Evolutionary conservation across 805 yeast species (phyloP).

Genomic region (Saccharomycopsis synnaedendra): DNA sequence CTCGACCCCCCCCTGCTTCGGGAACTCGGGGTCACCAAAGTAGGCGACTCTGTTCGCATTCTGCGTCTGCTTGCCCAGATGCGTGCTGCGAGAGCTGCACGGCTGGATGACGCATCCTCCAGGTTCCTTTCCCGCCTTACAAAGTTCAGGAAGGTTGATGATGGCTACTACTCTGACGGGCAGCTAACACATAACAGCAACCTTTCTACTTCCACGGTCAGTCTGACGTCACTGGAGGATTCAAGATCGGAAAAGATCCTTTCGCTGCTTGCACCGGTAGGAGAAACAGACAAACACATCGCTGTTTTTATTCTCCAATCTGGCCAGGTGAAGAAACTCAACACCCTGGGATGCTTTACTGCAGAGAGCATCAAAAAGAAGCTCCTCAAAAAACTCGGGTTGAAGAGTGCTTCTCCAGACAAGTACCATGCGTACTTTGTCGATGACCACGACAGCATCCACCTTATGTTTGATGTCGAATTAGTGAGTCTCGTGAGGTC

Average conservation of each 20-base stretch:
- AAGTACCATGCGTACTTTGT: constrained; percentile 53
- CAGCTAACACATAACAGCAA: background rate
- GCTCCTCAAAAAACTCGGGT: constrained; percentile 47
- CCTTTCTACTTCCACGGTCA: constrained; percentile 9
- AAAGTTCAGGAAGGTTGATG: constrained; percentile 3
- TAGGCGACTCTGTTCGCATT: constrained; percentile 75
- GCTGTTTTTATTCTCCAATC: constrained; percentile 66
- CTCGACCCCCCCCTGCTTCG: constrained; percentile 52
- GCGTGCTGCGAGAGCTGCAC: constrained; percentile 16
- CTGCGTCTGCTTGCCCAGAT: constrained; percentile 44
- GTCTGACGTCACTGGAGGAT: constrained; percentile 6
- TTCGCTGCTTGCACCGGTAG: constrained; percentile 11
- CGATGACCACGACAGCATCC: constrained; percentile 30
- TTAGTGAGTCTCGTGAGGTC: constrained; percentile 76
- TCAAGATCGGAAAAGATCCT: background rate
- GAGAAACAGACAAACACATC: constrained; percentile 21
- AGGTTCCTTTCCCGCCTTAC: background rate
- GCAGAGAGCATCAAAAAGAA: constrained; percentile 69
- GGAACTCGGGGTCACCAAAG: constrained; percentile 61
- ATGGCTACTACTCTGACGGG: constrained; percentile 4
- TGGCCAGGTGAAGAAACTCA: constrained; percentile 58
- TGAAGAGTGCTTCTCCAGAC: constrained; percentile 30
- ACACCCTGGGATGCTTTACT: constrained; percentile 68
- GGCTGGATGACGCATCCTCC: constrained; percentile 4
- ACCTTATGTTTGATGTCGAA: constrained; percentile 61